A percentile compares a stretch with the other conserved stretches of the same genome.
These are phyloP conservation scores for Sapria himalayana DNA, from an alignment of 345 rosid genomes.

Conservation along the genomic window DNA sequence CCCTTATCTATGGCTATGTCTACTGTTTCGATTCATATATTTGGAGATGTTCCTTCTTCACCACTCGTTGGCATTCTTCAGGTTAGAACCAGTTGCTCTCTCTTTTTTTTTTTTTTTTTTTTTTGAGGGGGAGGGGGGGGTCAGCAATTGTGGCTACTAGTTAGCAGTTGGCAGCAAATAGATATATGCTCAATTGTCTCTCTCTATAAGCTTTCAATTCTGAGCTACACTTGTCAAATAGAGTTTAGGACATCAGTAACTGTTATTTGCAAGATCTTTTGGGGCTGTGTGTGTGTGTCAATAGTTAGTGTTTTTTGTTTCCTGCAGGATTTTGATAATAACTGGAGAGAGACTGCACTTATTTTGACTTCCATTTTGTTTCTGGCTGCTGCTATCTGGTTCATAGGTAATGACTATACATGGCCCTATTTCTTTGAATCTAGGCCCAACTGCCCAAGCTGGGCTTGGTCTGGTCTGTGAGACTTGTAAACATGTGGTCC, in stretches of 20 bases:
- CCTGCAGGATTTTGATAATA: constrained; percentile 46
- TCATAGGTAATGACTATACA: constrained; percentile 55
- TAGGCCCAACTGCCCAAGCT: not conserved
- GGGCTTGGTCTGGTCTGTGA: not conserved
- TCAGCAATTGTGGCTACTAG: too few species aligned
- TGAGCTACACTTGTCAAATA: too few species aligned
- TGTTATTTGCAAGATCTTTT: too few species aligned
- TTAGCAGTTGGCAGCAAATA: too few species aligned
- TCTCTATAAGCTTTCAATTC: too few species aligned
- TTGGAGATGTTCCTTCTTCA: constrained; percentile 97
- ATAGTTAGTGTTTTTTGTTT: too few species aligned
- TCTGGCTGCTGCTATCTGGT: constrained; percentile 80
- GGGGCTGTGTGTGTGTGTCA: too few species aligned
- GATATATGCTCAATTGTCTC: too few species aligned
- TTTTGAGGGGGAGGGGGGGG: too few species aligned
- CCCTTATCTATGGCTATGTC: constrained; percentile 90
- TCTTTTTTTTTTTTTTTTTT: not conserved
- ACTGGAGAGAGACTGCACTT: constrained; percentile 79
- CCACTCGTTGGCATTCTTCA: constrained; percentile 88
- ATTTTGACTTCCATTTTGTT: constrained; percentile 52
- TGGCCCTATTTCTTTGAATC: not conserved
- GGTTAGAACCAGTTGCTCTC: constrained; percentile 21
- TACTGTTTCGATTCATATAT: constrained; percentile 73
- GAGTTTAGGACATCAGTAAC: too few species aligned
- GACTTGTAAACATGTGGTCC: not conserved